phyloP scores from a whole-genome alignment of 2,329 filamentous ascomycete species.

The Chrysoporthe cubensis region DNA sequence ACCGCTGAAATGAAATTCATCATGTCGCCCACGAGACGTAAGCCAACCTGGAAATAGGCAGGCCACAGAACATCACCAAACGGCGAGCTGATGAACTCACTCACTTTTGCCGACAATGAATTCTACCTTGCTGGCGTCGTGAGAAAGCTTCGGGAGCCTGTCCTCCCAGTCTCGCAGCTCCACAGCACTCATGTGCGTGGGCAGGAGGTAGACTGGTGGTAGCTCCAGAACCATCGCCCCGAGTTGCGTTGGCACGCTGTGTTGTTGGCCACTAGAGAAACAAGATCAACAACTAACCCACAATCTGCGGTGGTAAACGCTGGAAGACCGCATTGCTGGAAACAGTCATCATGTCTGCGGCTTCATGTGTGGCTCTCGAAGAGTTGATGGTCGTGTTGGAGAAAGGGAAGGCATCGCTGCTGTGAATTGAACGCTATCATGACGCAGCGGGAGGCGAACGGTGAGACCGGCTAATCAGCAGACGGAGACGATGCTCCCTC shows the following conservation, averaged over 20 bases:
- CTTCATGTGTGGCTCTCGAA: not conserved
- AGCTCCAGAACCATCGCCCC: conserved; percentile 42
- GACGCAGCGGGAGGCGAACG: not conserved
- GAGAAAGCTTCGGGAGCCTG: conserved; percentile 67
- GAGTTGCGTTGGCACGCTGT: not conserved
- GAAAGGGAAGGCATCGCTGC: not conserved
- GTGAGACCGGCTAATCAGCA: not conserved
- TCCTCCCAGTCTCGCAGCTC: conserved; percentile 68
- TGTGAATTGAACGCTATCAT: not conserved
- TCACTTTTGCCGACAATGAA: conserved; percentile 70
- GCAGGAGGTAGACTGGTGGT: conserved; percentile 74
- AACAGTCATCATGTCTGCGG: too few species aligned
- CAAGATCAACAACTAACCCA: not conserved
- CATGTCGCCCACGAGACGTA: not conserved
- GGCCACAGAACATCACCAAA: not conserved
- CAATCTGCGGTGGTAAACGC: not conserved
- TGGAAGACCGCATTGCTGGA: not conserved
- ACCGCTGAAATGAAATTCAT: not conserved
- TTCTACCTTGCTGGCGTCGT: conserved; percentile 71
- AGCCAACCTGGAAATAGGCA: not conserved
- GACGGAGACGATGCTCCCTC: not conserved
- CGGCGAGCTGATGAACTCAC: not conserved
- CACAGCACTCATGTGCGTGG: conserved; percentile 67
- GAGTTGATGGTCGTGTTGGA: not conserved
- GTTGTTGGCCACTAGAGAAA: not conserved